Base-by-base conservation (phyloP, 805 yeast genomes). In the Kazachstania kunashirensis region DNA sequence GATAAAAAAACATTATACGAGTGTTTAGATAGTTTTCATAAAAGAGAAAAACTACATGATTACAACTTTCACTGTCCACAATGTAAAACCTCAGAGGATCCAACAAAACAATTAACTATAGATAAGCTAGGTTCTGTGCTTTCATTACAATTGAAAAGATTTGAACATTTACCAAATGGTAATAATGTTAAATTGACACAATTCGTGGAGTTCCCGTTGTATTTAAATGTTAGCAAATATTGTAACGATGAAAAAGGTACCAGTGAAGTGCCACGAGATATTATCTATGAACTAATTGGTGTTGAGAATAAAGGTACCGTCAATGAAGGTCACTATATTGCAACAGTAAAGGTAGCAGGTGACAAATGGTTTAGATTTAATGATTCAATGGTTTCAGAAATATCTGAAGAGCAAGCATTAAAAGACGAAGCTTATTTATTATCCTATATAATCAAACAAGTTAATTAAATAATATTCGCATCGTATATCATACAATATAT, bases 281-380 rank as follows among this genome's bases (percentile, higher is more conserved):
- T 72, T n/a, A 59, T 75, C 2, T 89, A 82, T 59, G 96, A 89
- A 59, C 67, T 92, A 29, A 85, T 78, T 59, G 95, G 89, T 2
- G 74, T 88, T 23, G 77, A 85, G 49, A 98, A 92, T 57, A 77
- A 77, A 24, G 99, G 99, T 1, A 78, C 89, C 14, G 92, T 89
- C 6, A 85, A 85, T 55, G 92, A 96, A 2, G 99, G 99, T 9
- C 99, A 92, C 58, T 92, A 92, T 56, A 71, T 88, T 11, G 79
- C 92, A 13, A 69, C 79, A 49, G 72, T 84, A 42, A 89, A 88
- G 53, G 73, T 68, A 37, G 65, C 73, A n/a, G 71, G 73, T 29
- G 82, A 85, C 2, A 68, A 72, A 49, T 92, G 99, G 99, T 81
- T 81, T 55, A 78, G 75, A 55, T 88, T 86, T 55, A 96, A 92